Percentiles rank a stretch among this genome's conserved stretches.
phyloP scores from a whole-genome alignment of 148 eudicot species.

The Gaultheria prostrata region DNA sequence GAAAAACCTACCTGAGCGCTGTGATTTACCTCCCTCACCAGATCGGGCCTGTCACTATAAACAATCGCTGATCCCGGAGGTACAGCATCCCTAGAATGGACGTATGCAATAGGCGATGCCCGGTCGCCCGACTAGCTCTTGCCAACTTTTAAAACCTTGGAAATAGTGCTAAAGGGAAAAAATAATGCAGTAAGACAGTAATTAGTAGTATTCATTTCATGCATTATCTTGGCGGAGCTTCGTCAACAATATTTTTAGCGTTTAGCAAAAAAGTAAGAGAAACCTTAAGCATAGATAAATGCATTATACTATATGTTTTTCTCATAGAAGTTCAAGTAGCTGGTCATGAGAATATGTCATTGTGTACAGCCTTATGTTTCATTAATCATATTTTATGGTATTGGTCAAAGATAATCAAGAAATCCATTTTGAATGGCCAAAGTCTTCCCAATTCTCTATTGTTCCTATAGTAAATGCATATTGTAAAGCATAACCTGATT shows the following conservation, averaged over 20 bases:
- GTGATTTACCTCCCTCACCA: too few species aligned
- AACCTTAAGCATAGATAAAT: neutral
- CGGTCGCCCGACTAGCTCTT: too few species aligned
- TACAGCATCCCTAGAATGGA: too few species aligned
- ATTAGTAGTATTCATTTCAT: neutral
- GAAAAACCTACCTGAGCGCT: too few species aligned
- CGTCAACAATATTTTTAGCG: neutral
- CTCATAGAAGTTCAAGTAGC: neutral
- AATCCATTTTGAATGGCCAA: neutral
- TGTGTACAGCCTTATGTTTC: neutral
- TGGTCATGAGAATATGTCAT: neutral
- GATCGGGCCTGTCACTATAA: too few species aligned
- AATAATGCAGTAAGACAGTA: neutral
- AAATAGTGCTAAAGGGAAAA: neutral
- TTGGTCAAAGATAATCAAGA: neutral
- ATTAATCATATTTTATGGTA: neutral
- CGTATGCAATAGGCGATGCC: too few species aligned
- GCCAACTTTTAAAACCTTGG: too few species aligned
- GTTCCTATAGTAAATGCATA: neutral
- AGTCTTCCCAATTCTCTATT: neutral
- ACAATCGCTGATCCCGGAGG: too few species aligned
- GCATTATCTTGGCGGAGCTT: neutral
- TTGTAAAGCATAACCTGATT: neutral
- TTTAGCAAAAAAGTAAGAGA: neutral
- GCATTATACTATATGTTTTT: neutral